A percentile compares a stretch with the other conserved stretches of the same genome.
Evolutionary conservation across 768 basidiomycete species (phyloP).

Genomic region (Filobasidium wieringae): DNA sequence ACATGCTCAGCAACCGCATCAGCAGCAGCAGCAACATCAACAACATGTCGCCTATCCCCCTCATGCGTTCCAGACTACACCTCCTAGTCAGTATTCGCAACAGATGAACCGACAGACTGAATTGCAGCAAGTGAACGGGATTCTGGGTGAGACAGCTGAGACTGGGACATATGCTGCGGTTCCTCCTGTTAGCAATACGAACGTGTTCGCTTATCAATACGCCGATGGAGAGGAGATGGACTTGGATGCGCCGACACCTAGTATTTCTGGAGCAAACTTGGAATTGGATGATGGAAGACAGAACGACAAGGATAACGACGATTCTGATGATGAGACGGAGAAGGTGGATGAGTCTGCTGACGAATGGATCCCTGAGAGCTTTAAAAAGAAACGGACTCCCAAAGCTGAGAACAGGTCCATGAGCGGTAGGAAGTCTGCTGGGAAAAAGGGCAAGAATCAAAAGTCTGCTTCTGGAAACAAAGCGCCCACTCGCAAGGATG

Average conservation of each 20-base stretch:
- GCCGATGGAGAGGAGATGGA: constrained; percentile 4
- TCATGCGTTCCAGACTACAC: neutral
- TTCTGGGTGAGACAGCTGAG: neutral
- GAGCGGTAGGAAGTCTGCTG: neutral
- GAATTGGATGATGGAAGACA: neutral
- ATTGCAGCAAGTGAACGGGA: neutral
- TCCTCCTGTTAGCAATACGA: neutral
- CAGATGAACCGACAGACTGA: neutral
- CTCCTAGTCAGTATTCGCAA: neutral
- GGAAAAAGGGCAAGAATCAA: neutral
- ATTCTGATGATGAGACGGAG: neutral
- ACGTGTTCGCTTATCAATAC: constrained; percentile 11
- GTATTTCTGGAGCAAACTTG: neutral
- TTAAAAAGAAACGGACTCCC: neutral
- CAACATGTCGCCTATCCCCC: neutral
- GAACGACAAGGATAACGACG: neutral
- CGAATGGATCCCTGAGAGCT: constrained; percentile 4
- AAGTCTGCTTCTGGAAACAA: neutral
- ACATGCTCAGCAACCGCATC: neutral
- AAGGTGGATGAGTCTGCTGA: neutral
- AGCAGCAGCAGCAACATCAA: neutral
- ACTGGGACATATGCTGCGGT: too few species aligned
- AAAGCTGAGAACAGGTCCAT: neutral
- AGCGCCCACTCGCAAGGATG: neutral
- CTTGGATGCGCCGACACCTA: constrained; percentile 6